Percentiles rank a stretch among this genome's conserved stretches.
Evolutionary conservation across 129 eudicot species (phyloP).

Genomic region (Flaveria trinervia): DNA sequence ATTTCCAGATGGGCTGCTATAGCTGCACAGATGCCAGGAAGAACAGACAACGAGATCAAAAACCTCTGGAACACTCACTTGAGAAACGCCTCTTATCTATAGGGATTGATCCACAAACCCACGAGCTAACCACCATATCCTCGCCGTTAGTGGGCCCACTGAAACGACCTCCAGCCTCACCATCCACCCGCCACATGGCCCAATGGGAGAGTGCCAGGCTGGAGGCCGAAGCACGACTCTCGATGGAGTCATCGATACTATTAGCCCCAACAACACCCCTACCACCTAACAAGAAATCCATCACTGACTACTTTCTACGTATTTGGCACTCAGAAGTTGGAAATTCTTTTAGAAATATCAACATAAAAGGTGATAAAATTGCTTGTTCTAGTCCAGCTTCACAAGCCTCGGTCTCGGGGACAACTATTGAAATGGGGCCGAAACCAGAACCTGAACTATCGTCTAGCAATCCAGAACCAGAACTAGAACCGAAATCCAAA

Average conservation of each 20-base stretch:
- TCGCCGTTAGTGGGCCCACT: slow-evolving; percentile 32
- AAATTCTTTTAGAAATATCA: slow-evolving; percentile 62
- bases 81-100: slow-evolving; percentile 70
- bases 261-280: slow-evolving; percentile 24
- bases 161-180: slow-evolving; percentile 54
- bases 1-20: slow-evolving; percentile 93
- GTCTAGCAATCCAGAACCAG: slow-evolving; percentile 30
- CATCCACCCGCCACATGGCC: slow-evolving; percentile 96
- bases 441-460: slow-evolving; percentile 34
- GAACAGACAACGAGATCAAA: slow-evolving; percentile 98
- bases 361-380: slow-evolving; percentile 31
- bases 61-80: slow-evolving; percentile 98
- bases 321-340: slow-evolving; percentile 95
- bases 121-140: slow-evolving; percentile 55
- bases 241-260: slow-evolving; percentile 55
- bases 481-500: slow-evolving; percentile 24
- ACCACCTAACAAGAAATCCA: slow-evolving; percentile 27
- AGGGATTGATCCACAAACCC: slow-evolving; percentile 93
- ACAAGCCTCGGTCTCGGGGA: slow-evolving; percentile 64
- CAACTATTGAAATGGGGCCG: slow-evolving; percentile 46
- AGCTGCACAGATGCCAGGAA: slow-evolving; percentile 89
- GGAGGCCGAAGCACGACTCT: slow-evolving; percentile 96
- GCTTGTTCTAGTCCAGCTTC: slow-evolving; percentile 61
- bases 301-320: slow-evolving; percentile 57
- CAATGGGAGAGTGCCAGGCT: slow-evolving; percentile 99